These are phyloP conservation scores for Byssochlamys sp. DNA, from an alignment of 2,329 filamentous ascomycete species.

Conservation along the genomic window DNA sequence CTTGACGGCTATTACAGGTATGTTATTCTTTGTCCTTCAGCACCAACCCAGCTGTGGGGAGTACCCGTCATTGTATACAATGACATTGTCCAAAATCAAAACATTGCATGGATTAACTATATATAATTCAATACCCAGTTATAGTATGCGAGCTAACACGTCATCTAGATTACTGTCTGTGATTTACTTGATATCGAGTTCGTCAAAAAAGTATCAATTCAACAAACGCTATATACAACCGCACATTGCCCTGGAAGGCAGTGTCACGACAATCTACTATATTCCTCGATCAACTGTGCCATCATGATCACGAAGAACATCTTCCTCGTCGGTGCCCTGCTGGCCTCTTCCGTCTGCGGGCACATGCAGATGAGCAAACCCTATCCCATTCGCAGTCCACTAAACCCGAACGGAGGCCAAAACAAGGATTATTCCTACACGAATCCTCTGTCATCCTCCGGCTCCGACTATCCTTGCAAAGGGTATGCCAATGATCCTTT, in stretches of 20 bases:
- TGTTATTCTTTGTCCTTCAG: neutral
- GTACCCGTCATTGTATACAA: neutral
- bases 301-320: conserved; percentile 23
- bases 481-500: conserved; percentile 49
- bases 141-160: neutral
- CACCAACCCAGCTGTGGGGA: neutral
- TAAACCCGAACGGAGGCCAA: conserved; percentile 36
- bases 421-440: conserved; percentile 64
- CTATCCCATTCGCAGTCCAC: conserved; percentile 43
- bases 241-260: conserved; percentile 1
- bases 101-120: neutral
- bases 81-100: neutral
- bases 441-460: conserved; percentile 49
- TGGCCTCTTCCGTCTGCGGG: conserved; percentile 25
- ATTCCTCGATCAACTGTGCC: neutral
- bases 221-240: neutral
- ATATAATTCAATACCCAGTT: neutral
- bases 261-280: neutral
- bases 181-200: neutral
- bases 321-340: conserved; percentile 17
- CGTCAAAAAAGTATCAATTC: neutral
- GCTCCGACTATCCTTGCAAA: conserved; percentile 68
- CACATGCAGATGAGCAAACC: conserved; percentile 52
- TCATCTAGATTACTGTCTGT: neutral
- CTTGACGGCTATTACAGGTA: neutral